phyloP scores from a whole-genome alignment of 2,329 filamentous ascomycete species.

The Fusarium brachygibbosum region DNA sequence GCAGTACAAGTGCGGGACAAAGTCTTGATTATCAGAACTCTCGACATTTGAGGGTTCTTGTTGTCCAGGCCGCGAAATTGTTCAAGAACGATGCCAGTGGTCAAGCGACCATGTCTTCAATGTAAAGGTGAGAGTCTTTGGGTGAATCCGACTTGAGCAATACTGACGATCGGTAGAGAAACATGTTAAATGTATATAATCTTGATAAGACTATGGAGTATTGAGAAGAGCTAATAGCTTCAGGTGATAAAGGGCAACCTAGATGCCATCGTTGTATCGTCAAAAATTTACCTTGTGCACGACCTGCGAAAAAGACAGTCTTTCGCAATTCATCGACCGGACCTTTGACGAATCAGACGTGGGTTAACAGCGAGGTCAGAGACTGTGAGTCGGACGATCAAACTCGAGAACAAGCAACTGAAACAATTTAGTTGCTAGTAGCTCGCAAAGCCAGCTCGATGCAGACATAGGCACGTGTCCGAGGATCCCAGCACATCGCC shows the following conservation, averaged over 20 bases:
- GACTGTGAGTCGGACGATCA: constrained; percentile 50
- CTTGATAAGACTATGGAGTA: not conserved
- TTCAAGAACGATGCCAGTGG: constrained; percentile 50
- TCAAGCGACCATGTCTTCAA: constrained; percentile 53
- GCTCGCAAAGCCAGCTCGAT: constrained; percentile 19
- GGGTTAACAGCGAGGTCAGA: constrained; percentile 54
- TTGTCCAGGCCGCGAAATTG: too few species aligned
- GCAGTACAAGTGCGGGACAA: constrained; percentile 26
- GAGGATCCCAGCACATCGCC: not conserved
- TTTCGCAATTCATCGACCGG: constrained; percentile 55
- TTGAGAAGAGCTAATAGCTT: not conserved
- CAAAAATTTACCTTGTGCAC: constrained; percentile 53
- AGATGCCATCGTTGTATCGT: constrained; percentile 53
- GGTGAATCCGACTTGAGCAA: too few species aligned
- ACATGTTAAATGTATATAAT: constrained; percentile 53
- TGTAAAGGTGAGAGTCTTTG: constrained; percentile 50
- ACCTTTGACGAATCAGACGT: constrained; percentile 54
- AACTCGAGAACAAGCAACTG: not conserved
- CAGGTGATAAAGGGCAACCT: constrained; percentile 57
- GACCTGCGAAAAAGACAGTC: constrained; percentile 54
- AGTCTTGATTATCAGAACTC: constrained; percentile 17
- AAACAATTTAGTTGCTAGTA: constrained; percentile 8
- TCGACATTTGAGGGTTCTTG: not conserved
- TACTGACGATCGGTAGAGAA: constrained; percentile 45
- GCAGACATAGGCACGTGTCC: not conserved